Evolutionary conservation across 129 eudicot genomes (phyloP).

Genomic region (Arctium lappa): DNA sequence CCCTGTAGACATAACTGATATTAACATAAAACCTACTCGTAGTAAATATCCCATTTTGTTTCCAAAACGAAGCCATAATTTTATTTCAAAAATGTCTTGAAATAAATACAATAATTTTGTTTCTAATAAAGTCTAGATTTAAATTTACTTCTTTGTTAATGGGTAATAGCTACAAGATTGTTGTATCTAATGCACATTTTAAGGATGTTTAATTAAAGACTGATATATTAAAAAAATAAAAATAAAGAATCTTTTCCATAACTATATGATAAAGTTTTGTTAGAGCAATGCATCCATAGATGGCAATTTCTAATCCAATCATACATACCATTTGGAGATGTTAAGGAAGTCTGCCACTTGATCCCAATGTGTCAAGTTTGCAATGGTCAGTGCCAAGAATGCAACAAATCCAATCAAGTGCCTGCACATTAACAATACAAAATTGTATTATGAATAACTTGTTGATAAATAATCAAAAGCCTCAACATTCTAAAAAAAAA

Average conservation of each 20-base stretch:
- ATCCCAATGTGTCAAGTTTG: constrained; percentile 49
- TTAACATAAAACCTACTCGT: neutral
- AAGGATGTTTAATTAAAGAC: neutral
- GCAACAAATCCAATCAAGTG: constrained; percentile 78
- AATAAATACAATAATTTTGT: neutral
- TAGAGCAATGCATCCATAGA: neutral
- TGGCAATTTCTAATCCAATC: neutral
- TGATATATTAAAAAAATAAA: neutral
- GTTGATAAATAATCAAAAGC: neutral
- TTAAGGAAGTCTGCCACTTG: constrained; percentile 62
- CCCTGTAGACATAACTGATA: constrained; percentile 15
- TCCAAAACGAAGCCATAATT: neutral
- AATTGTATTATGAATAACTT: neutral
- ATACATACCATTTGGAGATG: constrained; percentile 63
- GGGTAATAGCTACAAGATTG: neutral
- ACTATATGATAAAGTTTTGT: neutral
- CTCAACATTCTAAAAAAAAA: too few species aligned
- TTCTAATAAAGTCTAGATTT: neutral
- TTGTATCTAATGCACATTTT: neutral
- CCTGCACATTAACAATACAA: constrained; percentile 47
- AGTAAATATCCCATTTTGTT: neutral
- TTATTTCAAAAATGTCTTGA: neutral
- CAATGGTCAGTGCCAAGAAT: constrained; percentile 64
- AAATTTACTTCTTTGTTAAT: neutral
- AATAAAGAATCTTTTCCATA: neutral